Conservation (phyloP, 306 rosid species). For the Leucaena leucocephala region DNA sequence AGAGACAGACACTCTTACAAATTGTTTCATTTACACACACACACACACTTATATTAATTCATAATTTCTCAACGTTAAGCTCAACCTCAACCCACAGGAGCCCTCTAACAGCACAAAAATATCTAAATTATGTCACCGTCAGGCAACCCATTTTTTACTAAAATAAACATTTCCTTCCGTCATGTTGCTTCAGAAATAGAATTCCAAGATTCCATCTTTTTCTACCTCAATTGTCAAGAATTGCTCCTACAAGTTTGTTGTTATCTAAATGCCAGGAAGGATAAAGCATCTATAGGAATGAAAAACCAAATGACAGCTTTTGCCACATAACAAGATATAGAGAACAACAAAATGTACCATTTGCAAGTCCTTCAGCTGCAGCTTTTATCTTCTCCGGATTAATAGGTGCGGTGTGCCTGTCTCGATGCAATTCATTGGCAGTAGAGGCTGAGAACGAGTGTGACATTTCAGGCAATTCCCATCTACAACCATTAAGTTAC, state of each 20-base stretch:
- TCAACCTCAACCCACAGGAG: background rate
- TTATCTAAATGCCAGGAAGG: background rate
- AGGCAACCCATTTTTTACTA: background rate
- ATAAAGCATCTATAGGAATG: background rate
- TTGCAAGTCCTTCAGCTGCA: slow-evolving; percentile 81
- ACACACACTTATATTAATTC: background rate
- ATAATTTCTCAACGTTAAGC: background rate
- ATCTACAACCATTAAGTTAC: slow-evolving; percentile 50
- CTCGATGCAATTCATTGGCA: slow-evolving; percentile 81
- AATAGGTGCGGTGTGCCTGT: slow-evolving; percentile 43
- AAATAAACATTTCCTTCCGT: background rate
- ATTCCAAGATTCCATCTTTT: background rate
- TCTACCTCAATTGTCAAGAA: background rate
- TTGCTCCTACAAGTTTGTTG: background rate
- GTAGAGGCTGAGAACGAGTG: slow-evolving; percentile 68
- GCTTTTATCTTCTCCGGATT: slow-evolving; percentile 88
- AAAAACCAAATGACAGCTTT: slow-evolving; percentile 16
- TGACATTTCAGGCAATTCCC: slow-evolving; percentile 62
- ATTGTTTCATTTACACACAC: background rate
- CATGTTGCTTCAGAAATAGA: slow-evolving; percentile 27
- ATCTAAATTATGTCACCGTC: background rate
- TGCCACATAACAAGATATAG: background rate
- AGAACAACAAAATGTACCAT: slow-evolving; percentile 48
- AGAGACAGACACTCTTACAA: slow-evolving; percentile 10
- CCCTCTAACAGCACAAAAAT: background rate